These are phyloP conservation scores for Penicillium alfredii DNA, from an alignment of 495 filamentous ascomycete species.

Conservation along the genomic window DNA sequence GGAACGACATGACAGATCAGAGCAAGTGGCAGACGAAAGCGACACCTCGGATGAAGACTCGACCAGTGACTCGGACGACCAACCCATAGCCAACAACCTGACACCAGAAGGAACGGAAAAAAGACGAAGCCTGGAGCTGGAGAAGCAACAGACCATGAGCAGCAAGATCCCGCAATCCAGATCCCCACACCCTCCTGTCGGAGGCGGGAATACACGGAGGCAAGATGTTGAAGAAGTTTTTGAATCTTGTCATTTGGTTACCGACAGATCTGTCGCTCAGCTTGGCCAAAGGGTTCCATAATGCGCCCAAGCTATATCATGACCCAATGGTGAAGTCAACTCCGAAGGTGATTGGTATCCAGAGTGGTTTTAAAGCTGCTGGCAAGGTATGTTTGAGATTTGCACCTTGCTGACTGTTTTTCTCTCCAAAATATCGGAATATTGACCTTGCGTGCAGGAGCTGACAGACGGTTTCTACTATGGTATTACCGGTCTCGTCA, in stretches of 20 bases:
- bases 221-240: constrained; percentile 50
- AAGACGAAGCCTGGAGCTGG: constrained; percentile 11
- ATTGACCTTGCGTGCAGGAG: no score
- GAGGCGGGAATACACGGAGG: constrained; percentile 33
- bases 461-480: constrained; percentile 65
- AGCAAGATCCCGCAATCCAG: constrained; percentile 3
- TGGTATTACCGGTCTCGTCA: constrained; percentile 67
- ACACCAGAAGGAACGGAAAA: no score
- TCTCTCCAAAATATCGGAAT: no score
- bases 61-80: no score
- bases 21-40: no score
- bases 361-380: constrained; percentile 58
- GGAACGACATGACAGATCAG: not conserved
- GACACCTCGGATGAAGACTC: not conserved
- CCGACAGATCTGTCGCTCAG: constrained; percentile 77
- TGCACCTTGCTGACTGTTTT: constrained; percentile 52
- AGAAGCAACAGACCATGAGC: constrained; percentile 11
- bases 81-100: no score
- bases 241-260: constrained; percentile 64
- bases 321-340: constrained; percentile 63
- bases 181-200: constrained; percentile 2
- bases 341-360: constrained; percentile 66
- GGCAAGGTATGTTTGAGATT: constrained; percentile 51
- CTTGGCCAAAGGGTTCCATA: constrained; percentile 79
- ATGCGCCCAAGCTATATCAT: constrained; percentile 72